These are phyloP conservation scores for Parathielavia appendiculata DNA, from an alignment of 495 filamentous ascomycete genomes.

Conservation along the genomic window DNA sequence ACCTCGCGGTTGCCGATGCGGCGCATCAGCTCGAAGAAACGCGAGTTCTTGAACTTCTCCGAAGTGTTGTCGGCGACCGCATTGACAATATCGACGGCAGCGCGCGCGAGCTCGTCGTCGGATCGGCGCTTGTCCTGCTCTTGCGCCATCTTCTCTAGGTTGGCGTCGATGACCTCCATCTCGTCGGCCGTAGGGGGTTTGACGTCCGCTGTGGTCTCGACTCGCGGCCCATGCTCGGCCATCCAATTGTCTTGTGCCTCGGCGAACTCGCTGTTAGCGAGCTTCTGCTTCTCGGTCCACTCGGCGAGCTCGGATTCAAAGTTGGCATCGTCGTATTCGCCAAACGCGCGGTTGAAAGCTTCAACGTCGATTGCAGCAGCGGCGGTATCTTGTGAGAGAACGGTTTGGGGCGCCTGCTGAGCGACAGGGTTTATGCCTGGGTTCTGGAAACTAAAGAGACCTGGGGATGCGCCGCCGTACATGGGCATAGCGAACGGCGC, in stretches of 20 bases:
- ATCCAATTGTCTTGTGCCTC: slow-evolving; percentile 31
- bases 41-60: slow-evolving; percentile 43
- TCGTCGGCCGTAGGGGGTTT: slow-evolving; percentile 17
- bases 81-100: slow-evolving; percentile 37
- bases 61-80: slow-evolving; percentile 36
- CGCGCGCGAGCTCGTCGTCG: slow-evolving; percentile 35
- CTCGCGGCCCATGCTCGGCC: slow-evolving; percentile 28
- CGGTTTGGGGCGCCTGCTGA: slow-evolving; percentile 1
- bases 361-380: slow-evolving; percentile 22
- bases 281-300: slow-evolving; percentile 17
- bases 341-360: slow-evolving; percentile 30
- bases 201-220: slow-evolving; percentile 6
- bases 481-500: slow-evolving; percentile 11
- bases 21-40: slow-evolving; percentile 42
- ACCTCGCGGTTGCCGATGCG: slow-evolving; percentile 37
- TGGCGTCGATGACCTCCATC: slow-evolving; percentile 19
- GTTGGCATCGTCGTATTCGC: slow-evolving; percentile 22
- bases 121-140: slow-evolving; percentile 21
- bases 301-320: slow-evolving; percentile 24
- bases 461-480: not conserved
- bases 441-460: slow-evolving; percentile 4
- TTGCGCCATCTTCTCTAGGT: slow-evolving; percentile 21
- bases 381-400: slow-evolving; percentile 1
- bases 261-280: slow-evolving; percentile 17
- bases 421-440: slow-evolving; percentile 1